Evolutionary conservation across 176 grass and related monocot species (phyloP).

Genomic region (Eremochloa ophiuroides): DNA sequence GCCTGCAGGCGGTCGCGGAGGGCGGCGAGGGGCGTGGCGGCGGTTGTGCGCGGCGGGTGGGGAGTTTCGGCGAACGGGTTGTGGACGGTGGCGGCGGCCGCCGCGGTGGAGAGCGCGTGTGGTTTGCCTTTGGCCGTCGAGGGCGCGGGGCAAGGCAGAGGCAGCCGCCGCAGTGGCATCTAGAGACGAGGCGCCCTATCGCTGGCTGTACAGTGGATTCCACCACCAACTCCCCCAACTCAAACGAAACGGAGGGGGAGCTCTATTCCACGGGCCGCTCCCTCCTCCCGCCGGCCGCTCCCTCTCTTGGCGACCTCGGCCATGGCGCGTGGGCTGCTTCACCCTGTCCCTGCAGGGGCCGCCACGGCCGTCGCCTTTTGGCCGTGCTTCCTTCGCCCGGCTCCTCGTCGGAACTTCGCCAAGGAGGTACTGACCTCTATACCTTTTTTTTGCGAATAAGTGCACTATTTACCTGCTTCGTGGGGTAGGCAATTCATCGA

Average conservation of each 20-base stretch:
- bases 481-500: conserved; percentile 7
- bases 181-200: not conserved
- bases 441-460: too few species aligned
- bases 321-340: conserved; percentile 33
- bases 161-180: conserved; percentile 36
- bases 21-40: not conserved
- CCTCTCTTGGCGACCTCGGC: not conserved
- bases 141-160: not conserved
- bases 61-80: conserved; percentile 37
- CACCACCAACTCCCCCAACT: not conserved
- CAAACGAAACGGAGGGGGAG: not conserved
- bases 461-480: not conserved
- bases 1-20: not conserved
- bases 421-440: conserved; percentile 17
- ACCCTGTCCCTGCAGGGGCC: not conserved
- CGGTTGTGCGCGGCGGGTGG: not conserved
- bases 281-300: not conserved
- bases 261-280: not conserved
- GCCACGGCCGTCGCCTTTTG: not conserved
- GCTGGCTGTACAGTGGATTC: not conserved
- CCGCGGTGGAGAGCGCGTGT: conserved; percentile 22
- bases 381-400: not conserved
- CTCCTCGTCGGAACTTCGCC: not conserved
- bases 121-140: not conserved
- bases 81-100: conserved; percentile 29